Evolutionary conservation across 2,329 filamentous ascomycete species (phyloP).

Genomic region (Chaetomium olivaceum): DNA sequence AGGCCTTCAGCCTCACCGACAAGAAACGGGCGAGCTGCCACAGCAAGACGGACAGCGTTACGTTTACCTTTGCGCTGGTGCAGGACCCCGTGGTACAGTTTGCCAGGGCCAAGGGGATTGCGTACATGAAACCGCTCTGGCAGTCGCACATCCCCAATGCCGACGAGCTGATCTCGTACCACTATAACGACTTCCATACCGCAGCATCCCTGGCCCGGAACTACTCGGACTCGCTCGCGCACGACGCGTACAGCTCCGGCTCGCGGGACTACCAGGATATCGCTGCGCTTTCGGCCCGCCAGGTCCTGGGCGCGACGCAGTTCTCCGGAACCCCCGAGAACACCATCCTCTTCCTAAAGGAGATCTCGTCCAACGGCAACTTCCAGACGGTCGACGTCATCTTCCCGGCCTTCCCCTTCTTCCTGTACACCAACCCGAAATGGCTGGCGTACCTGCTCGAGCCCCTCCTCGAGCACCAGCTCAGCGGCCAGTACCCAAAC

Average conservation of each 20-base stretch:
- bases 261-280: constrained; percentile 76
- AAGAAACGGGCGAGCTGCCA: constrained; percentile 36
- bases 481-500: constrained; percentile 82
- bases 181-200: constrained; percentile 71
- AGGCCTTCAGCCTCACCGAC: constrained; percentile 55
- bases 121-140: constrained; percentile 78
- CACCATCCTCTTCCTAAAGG: constrained; percentile 77
- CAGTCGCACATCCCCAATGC: constrained; percentile 68
- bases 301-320: constrained; percentile 76
- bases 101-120: constrained; percentile 73
- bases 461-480: constrained; percentile 77
- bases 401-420: constrained; percentile 83
- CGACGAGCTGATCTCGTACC: constrained; percentile 68
- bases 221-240: constrained; percentile 69
- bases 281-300: constrained; percentile 73
- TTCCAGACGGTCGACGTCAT: constrained; percentile 86
- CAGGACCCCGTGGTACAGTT: constrained; percentile 80
- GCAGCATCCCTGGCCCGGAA: constrained; percentile 66
- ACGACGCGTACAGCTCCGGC: constrained; percentile 72
- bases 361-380: constrained; percentile 84
- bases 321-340: constrained; percentile 72
- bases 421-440: constrained; percentile 78
- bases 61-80: constrained; percentile 75
- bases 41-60: constrained; percentile 52
- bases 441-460: constrained; percentile 80